Evolutionary conservation across 2,329 filamentous ascomycete species (phyloP).

Genomic region (Emergomyces orientalis): DNA sequence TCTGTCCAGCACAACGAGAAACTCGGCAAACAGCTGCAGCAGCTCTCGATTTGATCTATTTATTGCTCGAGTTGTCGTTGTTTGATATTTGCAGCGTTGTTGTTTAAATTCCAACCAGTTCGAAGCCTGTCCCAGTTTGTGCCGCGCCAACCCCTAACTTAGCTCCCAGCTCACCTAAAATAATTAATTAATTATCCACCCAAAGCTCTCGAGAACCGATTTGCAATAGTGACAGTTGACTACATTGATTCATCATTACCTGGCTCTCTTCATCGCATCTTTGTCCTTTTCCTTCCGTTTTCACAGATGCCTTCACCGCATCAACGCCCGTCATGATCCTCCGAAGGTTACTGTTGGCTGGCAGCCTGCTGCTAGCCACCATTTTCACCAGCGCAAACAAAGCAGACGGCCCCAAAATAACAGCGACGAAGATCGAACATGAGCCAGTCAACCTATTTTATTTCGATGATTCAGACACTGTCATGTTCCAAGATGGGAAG

Average conservation of each 20-base stretch:
- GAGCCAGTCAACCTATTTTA: conserved; percentile 66
- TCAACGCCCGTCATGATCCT: conserved; percentile 30
- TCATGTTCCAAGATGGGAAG: conserved; percentile 62
- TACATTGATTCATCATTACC: neutral
- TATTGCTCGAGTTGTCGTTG: neutral
- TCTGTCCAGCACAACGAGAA: neutral
- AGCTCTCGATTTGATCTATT: neutral
- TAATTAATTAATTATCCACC: neutral
- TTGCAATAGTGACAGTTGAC: neutral
- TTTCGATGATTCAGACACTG: conserved; percentile 78
- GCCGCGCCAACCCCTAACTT: neutral
- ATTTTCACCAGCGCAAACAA: conserved; percentile 41
- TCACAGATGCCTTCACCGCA: conserved; percentile 11
- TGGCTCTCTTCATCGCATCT: neutral
- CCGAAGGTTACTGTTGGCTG: conserved; percentile 39
- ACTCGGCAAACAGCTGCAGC: neutral
- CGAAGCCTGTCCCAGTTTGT: neutral
- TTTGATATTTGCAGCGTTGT: neutral
- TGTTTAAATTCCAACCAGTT: neutral
- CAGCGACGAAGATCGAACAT: conserved; percentile 55
- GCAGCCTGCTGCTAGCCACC: conserved; percentile 44
- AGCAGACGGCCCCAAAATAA: conserved; percentile 54
- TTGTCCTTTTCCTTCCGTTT: neutral
- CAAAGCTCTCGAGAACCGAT: neutral
- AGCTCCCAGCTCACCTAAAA: neutral